These are phyloP conservation scores for Botrytis squamosa DNA, from an alignment of 2,329 filamentous ascomycete species.

Conservation along the genomic window DNA sequence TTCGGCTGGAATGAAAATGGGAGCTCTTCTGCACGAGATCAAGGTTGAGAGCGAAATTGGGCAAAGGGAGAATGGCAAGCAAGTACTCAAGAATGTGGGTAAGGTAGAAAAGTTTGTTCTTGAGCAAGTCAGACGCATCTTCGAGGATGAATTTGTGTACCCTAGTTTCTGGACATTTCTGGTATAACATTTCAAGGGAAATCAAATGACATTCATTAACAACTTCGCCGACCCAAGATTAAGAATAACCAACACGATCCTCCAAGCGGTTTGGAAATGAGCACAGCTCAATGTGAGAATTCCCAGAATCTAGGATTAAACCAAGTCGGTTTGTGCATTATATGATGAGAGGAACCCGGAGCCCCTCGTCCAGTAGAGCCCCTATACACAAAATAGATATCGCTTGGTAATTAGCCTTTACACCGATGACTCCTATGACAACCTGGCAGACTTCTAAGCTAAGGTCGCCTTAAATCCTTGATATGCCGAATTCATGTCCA, in stretches of 20 bases:
- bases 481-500: constrained; percentile 93
- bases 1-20: constrained; percentile 50
- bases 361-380: no score
- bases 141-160: constrained; percentile 98
- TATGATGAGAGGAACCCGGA: not conserved
- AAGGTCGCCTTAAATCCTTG: constrained; percentile 75
- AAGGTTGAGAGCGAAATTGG: constrained; percentile 97
- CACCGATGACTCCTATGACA: not conserved
- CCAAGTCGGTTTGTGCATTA: not conserved
- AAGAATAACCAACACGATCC: not conserved
- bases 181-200: constrained; percentile 52
- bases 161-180: constrained; percentile 98
- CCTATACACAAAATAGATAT: not conserved
- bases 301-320: no score
- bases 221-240: not conserved
- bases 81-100: constrained; percentile 95
- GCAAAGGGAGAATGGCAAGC: constrained; percentile 83
- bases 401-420: not conserved
- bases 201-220: not conserved
- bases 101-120: constrained; percentile 98
- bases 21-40: constrained; percentile 85
- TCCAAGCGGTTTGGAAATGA: not conserved
- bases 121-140: constrained; percentile 93
- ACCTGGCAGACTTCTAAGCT: constrained; percentile 24
- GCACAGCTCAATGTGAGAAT: not conserved